phyloP scores from a whole-genome alignment of 345 rosid genomes.

The Angophora floribunda region DNA sequence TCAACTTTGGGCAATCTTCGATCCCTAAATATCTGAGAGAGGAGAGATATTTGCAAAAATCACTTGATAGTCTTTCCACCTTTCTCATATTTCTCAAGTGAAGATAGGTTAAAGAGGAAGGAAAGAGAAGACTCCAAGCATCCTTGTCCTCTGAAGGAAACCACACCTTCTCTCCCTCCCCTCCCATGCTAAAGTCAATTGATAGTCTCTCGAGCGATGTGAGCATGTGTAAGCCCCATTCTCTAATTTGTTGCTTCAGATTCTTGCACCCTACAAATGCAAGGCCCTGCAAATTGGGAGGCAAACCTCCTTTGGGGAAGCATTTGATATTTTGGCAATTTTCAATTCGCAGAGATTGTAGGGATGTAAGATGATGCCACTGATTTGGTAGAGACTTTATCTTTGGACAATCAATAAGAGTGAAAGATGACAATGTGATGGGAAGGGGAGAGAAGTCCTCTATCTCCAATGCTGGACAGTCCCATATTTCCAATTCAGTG shows the following conservation, averaged over 20 bases:
- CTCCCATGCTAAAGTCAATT: not conserved
- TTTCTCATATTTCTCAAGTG: not conserved
- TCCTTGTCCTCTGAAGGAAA: not conserved
- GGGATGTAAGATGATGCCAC: not conserved
- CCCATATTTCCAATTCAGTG: no score
- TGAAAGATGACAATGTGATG: fast-evolving
- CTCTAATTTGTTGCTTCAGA: not conserved
- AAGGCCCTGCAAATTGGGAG: not conserved
- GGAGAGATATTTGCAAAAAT: not conserved
- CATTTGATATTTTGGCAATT: not conserved
- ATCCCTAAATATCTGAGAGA: not conserved
- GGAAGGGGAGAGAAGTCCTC: not conserved
- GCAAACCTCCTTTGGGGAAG: not conserved
- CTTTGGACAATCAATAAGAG: fast-evolving
- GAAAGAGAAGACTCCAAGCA: not conserved
- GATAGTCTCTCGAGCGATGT: not conserved
- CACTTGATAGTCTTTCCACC: not conserved
- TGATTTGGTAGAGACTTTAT: not conserved
- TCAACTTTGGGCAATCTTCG: not conserved
- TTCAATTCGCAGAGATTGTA: fast-evolving
- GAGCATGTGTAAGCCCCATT: not conserved
- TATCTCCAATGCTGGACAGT: no score
- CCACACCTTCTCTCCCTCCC: not conserved
- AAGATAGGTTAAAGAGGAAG: not conserved
- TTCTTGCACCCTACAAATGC: fast-evolving